A percentile compares a stretch with the other conserved stretches of the same genome.
Conservation (phyloP, 805 yeast genomes). For the Saturnispora zaruensis region DNA sequence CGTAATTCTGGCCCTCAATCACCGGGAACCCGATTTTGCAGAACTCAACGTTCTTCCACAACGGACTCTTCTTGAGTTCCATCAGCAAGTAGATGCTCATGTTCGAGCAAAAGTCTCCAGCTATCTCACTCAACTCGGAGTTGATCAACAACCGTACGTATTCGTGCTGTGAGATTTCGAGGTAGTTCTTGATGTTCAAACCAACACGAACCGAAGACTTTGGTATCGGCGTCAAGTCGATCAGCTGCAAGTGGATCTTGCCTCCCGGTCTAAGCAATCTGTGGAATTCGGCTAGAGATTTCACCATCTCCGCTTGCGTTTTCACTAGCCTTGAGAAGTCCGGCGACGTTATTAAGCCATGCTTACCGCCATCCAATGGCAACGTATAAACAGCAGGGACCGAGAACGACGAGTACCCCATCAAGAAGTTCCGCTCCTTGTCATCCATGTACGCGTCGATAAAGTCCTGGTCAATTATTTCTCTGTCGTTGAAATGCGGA, state of each 20-base stretch:
- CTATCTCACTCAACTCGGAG: constrained; percentile 1
- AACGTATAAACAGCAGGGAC: constrained; percentile 19
- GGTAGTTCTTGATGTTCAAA: not conserved
- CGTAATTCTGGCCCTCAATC: constrained; percentile 6
- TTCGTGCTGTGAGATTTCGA: constrained; percentile 5
- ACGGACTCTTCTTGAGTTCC: constrained; percentile 15
- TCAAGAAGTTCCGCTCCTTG: constrained; percentile 21
- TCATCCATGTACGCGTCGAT: constrained; percentile 15
- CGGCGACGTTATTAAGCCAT: constrained; percentile 23
- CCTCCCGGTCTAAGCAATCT: constrained; percentile 28
- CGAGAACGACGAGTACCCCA: constrained; percentile 28
- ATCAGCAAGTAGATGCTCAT: constrained; percentile 18
- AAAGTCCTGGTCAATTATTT: constrained; percentile 17
- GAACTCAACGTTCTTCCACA: constrained; percentile 21
- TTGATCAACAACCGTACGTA: constrained; percentile 6
- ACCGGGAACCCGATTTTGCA: constrained; percentile 24
- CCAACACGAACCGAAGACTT: constrained; percentile 1
- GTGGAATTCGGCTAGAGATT: constrained; percentile 22
- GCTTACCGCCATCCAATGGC: constrained; percentile 24
- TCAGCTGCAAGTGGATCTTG: constrained; percentile 22
- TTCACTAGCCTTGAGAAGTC: constrained; percentile 21
- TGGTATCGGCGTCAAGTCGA: constrained; percentile 20
- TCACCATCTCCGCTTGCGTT: constrained; percentile 14
- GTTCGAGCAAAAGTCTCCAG: constrained; percentile 13
- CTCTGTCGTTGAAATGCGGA: constrained; percentile 19